Evolutionary conservation across 1,284 basidiomycete genomes (phyloP), one percentile per base, ranked within the genome.

Genomic region (Moesziomyces aphidis): DNA sequence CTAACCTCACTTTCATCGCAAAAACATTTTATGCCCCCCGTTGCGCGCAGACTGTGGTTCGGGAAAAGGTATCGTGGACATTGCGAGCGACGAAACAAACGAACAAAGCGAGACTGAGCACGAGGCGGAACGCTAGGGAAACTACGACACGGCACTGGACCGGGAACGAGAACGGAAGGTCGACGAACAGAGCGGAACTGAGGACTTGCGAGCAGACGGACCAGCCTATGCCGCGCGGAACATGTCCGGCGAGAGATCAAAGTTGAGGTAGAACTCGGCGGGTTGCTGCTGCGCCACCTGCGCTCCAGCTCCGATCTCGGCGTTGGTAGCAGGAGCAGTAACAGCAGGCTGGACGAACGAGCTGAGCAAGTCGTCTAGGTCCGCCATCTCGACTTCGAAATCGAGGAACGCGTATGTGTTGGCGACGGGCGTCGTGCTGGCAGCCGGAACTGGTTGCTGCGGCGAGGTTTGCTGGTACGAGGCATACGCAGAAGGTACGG

Each of bases 221-320:
- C 31, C 11, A 26, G 46, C 26, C 9, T 13, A 47, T 15, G 39
- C 31, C 1, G 45, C n/a, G 26, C 17, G 26, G n/a, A 63, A 69
- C 39, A 53, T 45, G 19, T 69, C 34, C 0, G 67, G 28, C 9
- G 42, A 44, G 10, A 60, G 23, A 13, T 73, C 70, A 22, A 73
- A 65, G 64, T 73, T 63, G 31, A 73, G 44, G 3, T 21, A 45
- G 45, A 68, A 50, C 43, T 61, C 24, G 22, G 45, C n/a, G 13
- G 23, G 23, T 47, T 24, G 50, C 44, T 4, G 42, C 24, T 24
- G 23, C 28, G 22, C 22, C 47, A 22, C 4, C 31, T 9, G 22
- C 39, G 17, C 48, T 21, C n/a, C 43, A 5, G 24, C 24, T 0
- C 19, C 15, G 6, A n/a, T 21, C 39, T 50, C 28, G 3, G 31